Base-by-base conservation (phyloP, 192 early-diverging fungal genomes). In the Coemansia sp. region DNA sequence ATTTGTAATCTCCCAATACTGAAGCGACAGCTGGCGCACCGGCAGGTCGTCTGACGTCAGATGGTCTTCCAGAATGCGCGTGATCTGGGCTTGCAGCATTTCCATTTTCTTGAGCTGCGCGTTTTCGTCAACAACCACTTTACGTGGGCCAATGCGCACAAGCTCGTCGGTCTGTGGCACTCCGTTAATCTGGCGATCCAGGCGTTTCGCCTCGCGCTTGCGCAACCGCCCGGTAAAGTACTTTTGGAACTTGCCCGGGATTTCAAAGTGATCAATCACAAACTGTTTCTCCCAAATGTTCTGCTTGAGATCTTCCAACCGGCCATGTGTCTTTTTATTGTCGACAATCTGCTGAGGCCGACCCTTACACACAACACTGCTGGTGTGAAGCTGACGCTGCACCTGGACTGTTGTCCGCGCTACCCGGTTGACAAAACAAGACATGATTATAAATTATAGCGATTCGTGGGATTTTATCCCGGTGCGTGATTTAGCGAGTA, bases 1-100 rank as follows among this genome's bases (percentile, higher is more conserved):
- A 68, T 79, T 72, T 5, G 68, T 70, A 18, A 79, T 69, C 36
- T 79, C 71, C 77, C 77, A 79, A 56, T 74, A 67, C 65, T 74
- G 77, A 65, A 74, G 34, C 26, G 77, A 79, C 40, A 79, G 62
- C 58, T 71, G 77, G 34, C 62, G 63, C 9, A 70, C 72, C 1
- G 77, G 77, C 60, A 79, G 54, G 28, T 61, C 52, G 2, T 20
- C 65, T 10, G 61, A 54, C 9, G 77, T 48, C 62, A 79, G 17
- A 37, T 79, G 71, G 7, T 42, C 25, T 44, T 79, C 77, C n/a
- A 74, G 55, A 31, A 80, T 80, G 42, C 72, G 72, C 77, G 68
- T 40, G 12, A 80, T 63, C 56, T 74, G 68, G 50, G 60, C 40
- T 9, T 72, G 61, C 68, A 80, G 62, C 44, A 64, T 23, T 11